Percentiles rank a stretch among this genome's conserved stretches.
These are phyloP conservation scores for Calcarisporium arbuscula DNA, from an alignment of 2,329 filamentous ascomycete genomes.

Conservation along the genomic window DNA sequence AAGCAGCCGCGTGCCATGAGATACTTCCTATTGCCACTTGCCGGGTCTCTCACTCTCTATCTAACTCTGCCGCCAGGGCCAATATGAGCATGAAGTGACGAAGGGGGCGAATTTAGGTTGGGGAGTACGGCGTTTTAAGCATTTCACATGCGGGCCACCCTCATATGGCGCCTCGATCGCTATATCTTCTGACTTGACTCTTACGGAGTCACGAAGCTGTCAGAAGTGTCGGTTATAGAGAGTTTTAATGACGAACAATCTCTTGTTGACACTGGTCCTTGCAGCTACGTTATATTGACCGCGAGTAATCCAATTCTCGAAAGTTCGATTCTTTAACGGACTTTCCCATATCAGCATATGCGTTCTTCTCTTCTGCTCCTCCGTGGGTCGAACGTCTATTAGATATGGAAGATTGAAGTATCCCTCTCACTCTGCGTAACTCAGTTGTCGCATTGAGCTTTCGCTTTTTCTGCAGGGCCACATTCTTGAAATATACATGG, in stretches of 20 bases:
- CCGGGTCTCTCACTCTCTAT: slow-evolving; percentile 7
- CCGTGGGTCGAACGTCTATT: slow-evolving; percentile 50
- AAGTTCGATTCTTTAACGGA: too few relatives aligned
- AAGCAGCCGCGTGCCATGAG: slow-evolving; percentile 18
- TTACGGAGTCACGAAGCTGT: too few relatives aligned
- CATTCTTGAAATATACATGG: slow-evolving; percentile 23
- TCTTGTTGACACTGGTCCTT: too few relatives aligned
- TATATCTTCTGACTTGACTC: too few relatives aligned
- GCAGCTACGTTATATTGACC: too few relatives aligned
- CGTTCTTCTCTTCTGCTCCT: slow-evolving; percentile 40
- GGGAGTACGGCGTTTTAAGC: too few relatives aligned
- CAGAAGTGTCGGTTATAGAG: too few relatives aligned
- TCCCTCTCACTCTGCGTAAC: slow-evolving; percentile 47
- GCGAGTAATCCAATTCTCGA: too few relatives aligned
- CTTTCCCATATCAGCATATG: slow-evolving; percentile 52
- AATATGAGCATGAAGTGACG: slow-evolving; percentile 31
- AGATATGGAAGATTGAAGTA: slow-evolving; percentile 44
- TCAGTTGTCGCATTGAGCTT: slow-evolving; percentile 35
- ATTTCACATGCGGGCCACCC: too few relatives aligned
- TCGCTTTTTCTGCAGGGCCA: slow-evolving; percentile 43
- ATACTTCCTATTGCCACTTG: slow-evolving; percentile 1
- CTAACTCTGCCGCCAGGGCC: slow-evolving; percentile 26
- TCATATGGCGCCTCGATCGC: too few relatives aligned
- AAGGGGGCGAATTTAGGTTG: neutral
- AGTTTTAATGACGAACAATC: too few relatives aligned